Evolutionary conservation across 2,329 filamentous ascomycete genomes (phyloP), one percentile per base, ranked within the genome.

Genomic region (Diaporthe amygdali): DNA sequence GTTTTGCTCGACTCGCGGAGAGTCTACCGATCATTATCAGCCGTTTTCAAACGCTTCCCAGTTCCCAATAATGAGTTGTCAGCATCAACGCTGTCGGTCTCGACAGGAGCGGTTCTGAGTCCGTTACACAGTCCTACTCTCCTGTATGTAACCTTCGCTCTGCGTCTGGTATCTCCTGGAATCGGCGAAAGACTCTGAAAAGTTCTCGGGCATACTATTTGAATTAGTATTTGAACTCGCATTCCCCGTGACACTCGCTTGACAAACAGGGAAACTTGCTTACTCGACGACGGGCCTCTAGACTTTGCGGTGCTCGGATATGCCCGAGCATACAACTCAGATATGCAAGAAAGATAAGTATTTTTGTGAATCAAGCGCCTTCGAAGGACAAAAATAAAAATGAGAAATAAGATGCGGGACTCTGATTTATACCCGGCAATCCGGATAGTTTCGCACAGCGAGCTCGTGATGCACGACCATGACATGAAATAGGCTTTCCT

Each of bases 401-500:
- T n/a, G n/a, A 22, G 22, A 7, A 46, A 44, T 14, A 25, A 61
- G 25, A 61, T 4, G 22, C 20, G 22, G 25, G 9, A 15, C 27
- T 12, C 2, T 32, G 14, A 15, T 63, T 63, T 32, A 47, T 47
- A 46, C 56, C 56, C 56, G 44, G 39, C 10, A 63, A 22, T 46
- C 20, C 27, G 39, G 56, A 63, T 46, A 63, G 17, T 63, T 63
- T 46, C 17, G 56, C 17, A 20, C 9, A 9, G 9, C 25, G 20
- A 61, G 37, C 22, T 46, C 6, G 39, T 47, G 56, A 46, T 34
- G 56, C 39, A 32, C 10, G 39, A 63, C 17, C 56, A 63, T 63
- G 56, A 63, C 56, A 46, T 47, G 12, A 27, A 47, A 47, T 8
- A 46, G 46, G 39, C 27, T 63, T 63, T 63, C n/a, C 39, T 47